Conservation (phyloP, 2,329 filamentous ascomycete genomes). For the Penicillium rolfsii region DNA sequence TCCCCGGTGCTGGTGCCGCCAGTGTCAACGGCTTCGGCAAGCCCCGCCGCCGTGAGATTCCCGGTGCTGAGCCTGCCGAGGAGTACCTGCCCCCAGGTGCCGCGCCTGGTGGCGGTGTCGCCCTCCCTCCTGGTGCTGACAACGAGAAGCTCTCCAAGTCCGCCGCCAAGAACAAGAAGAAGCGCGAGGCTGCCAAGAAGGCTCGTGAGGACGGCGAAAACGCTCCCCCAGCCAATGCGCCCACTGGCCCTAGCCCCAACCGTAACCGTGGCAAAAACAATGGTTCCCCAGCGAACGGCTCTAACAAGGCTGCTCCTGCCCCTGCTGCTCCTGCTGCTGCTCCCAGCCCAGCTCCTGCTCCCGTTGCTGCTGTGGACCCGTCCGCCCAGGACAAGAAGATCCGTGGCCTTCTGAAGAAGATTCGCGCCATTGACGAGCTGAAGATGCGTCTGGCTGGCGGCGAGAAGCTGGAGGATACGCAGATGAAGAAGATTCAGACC, state of each 20-base stretch:
- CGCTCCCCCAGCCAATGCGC: conserved; percentile 33
- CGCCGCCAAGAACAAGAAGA: conserved; percentile 97
- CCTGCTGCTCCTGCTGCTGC: conserved; percentile 30
- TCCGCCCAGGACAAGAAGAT: conserved; percentile 91
- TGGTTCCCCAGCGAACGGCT: conserved; percentile 38
- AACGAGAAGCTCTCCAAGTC: conserved; percentile 77
- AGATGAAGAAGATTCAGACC: conserved; percentile 96
- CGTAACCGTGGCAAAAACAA: conserved; percentile 50
- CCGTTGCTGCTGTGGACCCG: conserved; percentile 46
- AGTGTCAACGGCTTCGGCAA: conserved; percentile 78
- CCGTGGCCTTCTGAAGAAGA: conserved; percentile 91
- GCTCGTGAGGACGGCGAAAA: conserved; percentile 64
- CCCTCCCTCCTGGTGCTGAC: conserved; percentile 66
- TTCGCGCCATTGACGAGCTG: conserved; percentile 94
- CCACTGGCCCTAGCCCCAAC: conserved; percentile 60
- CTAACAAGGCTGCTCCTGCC: conserved; percentile 36
- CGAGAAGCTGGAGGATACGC: conserved; percentile 97
- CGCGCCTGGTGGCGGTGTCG: conserved; percentile 67
- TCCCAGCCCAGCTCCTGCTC: conserved; percentile 11
- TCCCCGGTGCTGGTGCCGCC: conserved; percentile 58
- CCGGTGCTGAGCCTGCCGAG: conserved; percentile 77
- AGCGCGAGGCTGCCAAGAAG: conserved; percentile 91
- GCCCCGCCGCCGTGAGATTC: conserved; percentile 74
- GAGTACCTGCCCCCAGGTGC: conserved; percentile 69
- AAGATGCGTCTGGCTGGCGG: conserved; percentile 95